phyloP scores from a whole-genome alignment of 441 rosid genomes.

The Arabidopsis lyrata region DNA sequence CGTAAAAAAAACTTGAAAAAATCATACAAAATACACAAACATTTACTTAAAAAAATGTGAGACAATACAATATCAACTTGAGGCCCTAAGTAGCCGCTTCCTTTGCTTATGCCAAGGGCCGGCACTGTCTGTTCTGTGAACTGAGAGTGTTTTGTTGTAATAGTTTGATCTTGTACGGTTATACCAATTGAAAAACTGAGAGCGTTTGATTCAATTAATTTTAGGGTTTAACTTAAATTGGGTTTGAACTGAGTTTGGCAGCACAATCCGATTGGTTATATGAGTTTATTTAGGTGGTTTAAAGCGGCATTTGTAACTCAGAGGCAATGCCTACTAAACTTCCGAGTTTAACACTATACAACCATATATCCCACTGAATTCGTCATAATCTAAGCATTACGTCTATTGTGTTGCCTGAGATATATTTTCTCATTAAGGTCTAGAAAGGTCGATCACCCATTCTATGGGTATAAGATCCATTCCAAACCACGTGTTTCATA shows the following conservation, averaged over 20 bases:
- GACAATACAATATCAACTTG: too few species aligned
- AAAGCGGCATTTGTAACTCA: not conserved
- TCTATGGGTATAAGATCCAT: not conserved
- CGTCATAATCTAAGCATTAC: not conserved
- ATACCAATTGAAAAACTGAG: not conserved
- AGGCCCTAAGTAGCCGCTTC: too few species aligned
- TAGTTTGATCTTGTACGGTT: not conserved
- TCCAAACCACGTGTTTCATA: not conserved
- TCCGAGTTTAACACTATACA: not conserved
- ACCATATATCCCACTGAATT: not conserved
- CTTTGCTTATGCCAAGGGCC: too few species aligned
- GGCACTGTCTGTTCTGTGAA: not conserved
- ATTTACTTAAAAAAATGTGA: too few species aligned
- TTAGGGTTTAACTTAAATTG: not conserved
- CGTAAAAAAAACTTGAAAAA: too few species aligned
- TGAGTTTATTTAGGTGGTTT: conserved; percentile 1
- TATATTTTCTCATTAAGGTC: not conserved
- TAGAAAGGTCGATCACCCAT: not conserved
- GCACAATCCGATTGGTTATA: not conserved
- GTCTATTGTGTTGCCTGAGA: not conserved
- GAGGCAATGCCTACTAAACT: not conserved
- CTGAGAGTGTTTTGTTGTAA: not conserved
- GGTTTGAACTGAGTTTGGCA: not conserved
- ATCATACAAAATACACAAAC: too few species aligned
- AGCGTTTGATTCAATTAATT: not conserved